Percentiles rank a stretch among this genome's conserved stretches.
Conservation (phyloP, 2,329 filamentous ascomycete species). For the Fusarium ramigenum region DNA sequence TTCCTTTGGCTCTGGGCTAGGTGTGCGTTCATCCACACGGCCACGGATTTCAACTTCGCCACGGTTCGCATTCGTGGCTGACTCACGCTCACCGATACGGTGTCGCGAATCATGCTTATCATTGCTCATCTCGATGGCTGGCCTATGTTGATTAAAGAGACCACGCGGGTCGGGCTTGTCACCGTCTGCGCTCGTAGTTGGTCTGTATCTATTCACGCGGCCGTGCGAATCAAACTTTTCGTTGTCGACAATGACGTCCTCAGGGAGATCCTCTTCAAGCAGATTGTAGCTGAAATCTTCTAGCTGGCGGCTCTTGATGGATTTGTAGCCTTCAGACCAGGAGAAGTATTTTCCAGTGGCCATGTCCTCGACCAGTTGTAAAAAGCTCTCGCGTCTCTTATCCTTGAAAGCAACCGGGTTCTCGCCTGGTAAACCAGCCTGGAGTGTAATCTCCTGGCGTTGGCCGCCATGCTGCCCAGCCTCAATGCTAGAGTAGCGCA, state of each 20-base stretch:
- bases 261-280: slow-evolving; percentile 36
- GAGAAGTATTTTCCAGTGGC: slow-evolving; percentile 47
- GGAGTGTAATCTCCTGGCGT: slow-evolving; percentile 60
- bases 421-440: slow-evolving; percentile 6
- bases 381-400: slow-evolving; percentile 30
- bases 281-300: slow-evolving; percentile 44
- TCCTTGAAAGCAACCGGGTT: background rate
- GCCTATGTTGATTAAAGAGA: background rate
- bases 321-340: slow-evolving; percentile 47
- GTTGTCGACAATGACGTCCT: slow-evolving; percentile 37
- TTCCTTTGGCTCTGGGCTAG: background rate
- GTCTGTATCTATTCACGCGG: slow-evolving; percentile 6
- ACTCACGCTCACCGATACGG: background rate
- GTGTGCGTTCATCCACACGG: background rate
- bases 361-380: slow-evolving; percentile 44
- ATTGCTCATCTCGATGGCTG: background rate
- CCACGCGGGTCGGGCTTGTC: background rate
- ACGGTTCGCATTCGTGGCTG: background rate
- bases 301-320: slow-evolving; percentile 39
- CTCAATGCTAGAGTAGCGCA: slow-evolving; percentile 63
- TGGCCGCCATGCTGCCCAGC: slow-evolving; percentile 61
- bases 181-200: background rate
- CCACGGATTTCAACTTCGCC: background rate
- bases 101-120: background rate
- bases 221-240: slow-evolving; percentile 22